Conservation (phyloP, 106 monocot genomes). For the Acanthochlamys bracteata region DNA sequence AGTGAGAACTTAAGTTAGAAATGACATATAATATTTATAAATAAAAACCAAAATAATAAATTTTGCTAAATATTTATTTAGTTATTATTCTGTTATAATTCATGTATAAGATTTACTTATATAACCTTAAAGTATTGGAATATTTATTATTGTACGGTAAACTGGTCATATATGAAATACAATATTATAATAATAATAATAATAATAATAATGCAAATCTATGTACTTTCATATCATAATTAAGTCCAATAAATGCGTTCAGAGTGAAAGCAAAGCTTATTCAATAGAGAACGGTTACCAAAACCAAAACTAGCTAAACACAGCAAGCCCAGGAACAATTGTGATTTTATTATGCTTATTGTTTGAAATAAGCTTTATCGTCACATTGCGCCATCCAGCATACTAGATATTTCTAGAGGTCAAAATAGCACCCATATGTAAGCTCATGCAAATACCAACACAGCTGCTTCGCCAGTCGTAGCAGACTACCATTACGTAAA, state of each 20-base stretch:
- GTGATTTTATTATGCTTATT: conserved; percentile 86
- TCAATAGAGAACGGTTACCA: conserved; percentile 96
- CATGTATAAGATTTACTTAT: too few species aligned
- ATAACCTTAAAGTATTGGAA: too few species aligned
- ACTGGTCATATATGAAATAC: too few species aligned
- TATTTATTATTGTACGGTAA: too few species aligned
- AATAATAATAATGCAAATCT: conserved; percentile 86
- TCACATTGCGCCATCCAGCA: conserved; percentile 95
- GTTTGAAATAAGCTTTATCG: conserved; percentile 83
- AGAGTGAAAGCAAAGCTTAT: conserved; percentile 88
- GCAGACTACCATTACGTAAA: conserved; percentile 16
- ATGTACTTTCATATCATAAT: conserved; percentile 92
- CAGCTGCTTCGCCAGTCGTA: conserved; percentile 85
- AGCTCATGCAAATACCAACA: too few species aligned
- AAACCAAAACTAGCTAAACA: conserved; percentile 98
- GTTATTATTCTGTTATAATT: too few species aligned
- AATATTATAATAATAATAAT: too few species aligned
- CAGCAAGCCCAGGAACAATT: conserved; percentile 89
- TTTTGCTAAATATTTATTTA: too few species aligned
- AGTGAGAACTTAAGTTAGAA: too few species aligned
- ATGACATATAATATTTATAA: too few species aligned
- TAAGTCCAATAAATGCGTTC: conserved; percentile 93
- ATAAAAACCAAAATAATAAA: too few species aligned
- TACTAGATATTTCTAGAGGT: conserved; percentile 92
- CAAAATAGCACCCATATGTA: conserved; percentile 99